A percentile compares a stretch with the other conserved stretches of the same genome.
These are phyloP conservation scores for Thinopyrum obtusiflorum DNA, from an alignment of 202 grass and related monocot species.

Conservation along the genomic window DNA sequence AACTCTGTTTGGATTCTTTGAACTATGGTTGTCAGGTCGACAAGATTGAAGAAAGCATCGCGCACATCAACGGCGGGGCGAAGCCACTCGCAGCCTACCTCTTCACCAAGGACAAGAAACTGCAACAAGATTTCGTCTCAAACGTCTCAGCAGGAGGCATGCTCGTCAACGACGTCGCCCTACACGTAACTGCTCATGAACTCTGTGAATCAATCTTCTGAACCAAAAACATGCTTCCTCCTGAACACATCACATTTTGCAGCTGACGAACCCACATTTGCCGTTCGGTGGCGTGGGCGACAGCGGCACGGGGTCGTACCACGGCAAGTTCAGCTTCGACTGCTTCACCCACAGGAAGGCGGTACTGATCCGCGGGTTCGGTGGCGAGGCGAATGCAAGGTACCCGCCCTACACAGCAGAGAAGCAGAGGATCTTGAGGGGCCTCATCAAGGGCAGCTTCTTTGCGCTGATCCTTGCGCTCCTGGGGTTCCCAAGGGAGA, in stretches of 20 bases:
- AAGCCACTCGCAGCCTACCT: constrained; percentile 94
- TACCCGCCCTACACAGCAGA: constrained; percentile 72
- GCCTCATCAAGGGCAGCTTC: constrained; percentile 69
- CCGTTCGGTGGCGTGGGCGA: constrained; percentile 88
- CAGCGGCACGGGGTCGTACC: constrained; percentile 76
- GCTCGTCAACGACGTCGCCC: constrained; percentile 65
- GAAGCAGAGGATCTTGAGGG: constrained; percentile 80
- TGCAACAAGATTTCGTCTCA: constrained; percentile 56
- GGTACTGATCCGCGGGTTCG: constrained; percentile 56
- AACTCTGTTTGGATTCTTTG: neutral
- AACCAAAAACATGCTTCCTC: neutral
- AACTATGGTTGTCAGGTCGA: constrained; percentile 52
- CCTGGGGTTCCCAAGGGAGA: constrained; percentile 55
- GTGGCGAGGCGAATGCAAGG: constrained; percentile 47
- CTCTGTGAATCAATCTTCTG: neutral
- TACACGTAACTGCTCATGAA: constrained; percentile 61
- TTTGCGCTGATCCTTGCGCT: constrained; percentile 62
- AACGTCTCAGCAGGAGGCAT: constrained; percentile 79
- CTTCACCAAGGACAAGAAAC: constrained; percentile 84
- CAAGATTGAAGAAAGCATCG: constrained; percentile 75
- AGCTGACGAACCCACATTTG: constrained; percentile 63
- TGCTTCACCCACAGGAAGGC: constrained; percentile 86
- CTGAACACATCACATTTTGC: neutral
- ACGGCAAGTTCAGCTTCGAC: constrained; percentile 87
- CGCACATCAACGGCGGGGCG: constrained; percentile 50